Evolutionary conservation across 805 yeast species (phyloP).

Genomic region (Saccharomycopsis synnaedendra): DNA sequence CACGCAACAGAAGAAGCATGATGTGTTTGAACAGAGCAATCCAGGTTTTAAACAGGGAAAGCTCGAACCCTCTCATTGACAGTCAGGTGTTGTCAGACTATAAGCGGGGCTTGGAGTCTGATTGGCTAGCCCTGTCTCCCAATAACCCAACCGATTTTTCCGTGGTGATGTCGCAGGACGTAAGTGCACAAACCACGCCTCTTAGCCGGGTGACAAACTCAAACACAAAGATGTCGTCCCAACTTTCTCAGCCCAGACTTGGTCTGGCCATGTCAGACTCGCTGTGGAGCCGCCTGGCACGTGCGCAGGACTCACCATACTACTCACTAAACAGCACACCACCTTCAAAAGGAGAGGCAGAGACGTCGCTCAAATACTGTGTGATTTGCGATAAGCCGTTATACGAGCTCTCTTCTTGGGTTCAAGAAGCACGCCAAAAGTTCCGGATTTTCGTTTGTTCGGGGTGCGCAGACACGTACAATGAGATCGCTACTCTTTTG

Average conservation of each 20-base stretch:
- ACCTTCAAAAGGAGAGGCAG: constrained; percentile 1
- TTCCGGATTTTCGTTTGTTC: constrained; percentile 18
- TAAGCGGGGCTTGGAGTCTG: neutral
- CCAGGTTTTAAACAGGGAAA: constrained; percentile 4
- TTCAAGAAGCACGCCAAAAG: constrained; percentile 19
- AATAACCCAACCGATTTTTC: neutral
- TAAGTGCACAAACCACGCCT: no score
- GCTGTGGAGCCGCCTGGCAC: neutral
- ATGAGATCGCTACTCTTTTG: constrained; percentile 7
- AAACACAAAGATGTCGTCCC: neutral
- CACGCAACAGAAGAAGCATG: constrained; percentile 7
- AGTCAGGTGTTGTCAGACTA: neutral
- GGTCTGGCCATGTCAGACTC: neutral
- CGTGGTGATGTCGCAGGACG: no score
- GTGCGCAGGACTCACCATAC: neutral
- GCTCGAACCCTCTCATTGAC: constrained; percentile 8
- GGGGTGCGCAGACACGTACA: constrained; percentile 11
- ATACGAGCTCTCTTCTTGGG: constrained; percentile 42
- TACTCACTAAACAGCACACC: neutral
- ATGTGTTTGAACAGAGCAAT: constrained; percentile 10
- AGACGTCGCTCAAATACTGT: constrained; percentile 30
- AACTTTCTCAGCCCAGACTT: neutral
- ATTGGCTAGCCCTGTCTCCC: neutral
- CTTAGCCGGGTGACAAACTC: no score
- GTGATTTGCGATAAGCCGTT: constrained; percentile 62